Evolutionary conservation across 345 rosid genomes (phyloP).

Genomic region (Anacardium occidentale): DNA sequence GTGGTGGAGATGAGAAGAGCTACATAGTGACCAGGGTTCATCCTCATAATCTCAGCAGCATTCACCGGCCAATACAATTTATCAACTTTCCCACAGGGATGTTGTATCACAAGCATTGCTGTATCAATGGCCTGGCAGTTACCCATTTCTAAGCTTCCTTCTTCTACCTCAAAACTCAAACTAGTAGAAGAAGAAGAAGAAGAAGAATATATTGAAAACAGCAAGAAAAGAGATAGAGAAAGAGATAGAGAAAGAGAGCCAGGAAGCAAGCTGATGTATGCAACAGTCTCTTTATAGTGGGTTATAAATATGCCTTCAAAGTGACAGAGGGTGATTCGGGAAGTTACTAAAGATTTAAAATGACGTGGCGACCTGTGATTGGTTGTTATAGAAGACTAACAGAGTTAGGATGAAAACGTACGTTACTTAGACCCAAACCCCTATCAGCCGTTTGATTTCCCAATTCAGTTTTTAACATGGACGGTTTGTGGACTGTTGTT

Average conservation of each 20-base stretch:
- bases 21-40: conserved; percentile 88
- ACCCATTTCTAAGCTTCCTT: conserved; percentile 49
- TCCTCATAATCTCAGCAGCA: conserved; percentile 72
- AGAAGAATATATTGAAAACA: not conserved
- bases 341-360: conserved; percentile 3
- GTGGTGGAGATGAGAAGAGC: conserved; percentile 87
- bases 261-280: conserved; percentile 14
- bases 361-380: conserved; percentile 34
- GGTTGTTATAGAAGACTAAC: conserved; percentile 23
- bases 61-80: conserved; percentile 57
- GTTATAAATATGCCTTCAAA: conserved; percentile 4
- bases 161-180: not conserved
- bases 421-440: not conserved
- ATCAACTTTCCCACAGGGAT: conserved; percentile 73
- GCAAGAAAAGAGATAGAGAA: not conserved
- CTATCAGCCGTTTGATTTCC: not conserved
- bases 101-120: conserved; percentile 69
- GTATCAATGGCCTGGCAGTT: conserved; percentile 92
- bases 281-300: conserved; percentile 38
- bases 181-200: not conserved
- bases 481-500: not conserved
- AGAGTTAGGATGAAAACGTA: conserved; percentile 5
- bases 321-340: not conserved
- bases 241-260: not conserved
- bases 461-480: not conserved